Conservation (phyloP, 805 yeast species). For the Priceomyces melissophilus region DNA sequence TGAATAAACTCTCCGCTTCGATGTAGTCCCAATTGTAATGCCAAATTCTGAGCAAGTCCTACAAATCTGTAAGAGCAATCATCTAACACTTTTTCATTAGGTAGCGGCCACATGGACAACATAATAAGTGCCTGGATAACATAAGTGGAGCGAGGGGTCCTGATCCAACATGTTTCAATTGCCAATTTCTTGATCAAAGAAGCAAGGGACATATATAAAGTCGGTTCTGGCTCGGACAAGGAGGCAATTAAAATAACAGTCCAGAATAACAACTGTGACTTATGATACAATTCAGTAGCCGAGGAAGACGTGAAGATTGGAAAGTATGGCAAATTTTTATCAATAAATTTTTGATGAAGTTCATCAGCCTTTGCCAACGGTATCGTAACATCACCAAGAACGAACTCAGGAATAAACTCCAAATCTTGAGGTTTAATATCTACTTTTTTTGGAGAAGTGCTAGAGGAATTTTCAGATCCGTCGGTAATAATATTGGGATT, state of each 20-base stretch:
- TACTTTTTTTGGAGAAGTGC: constrained; percentile 1
- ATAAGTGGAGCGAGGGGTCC: constrained; percentile 91
- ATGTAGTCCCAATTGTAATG: constrained; percentile 85
- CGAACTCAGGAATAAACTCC: constrained; percentile 53
- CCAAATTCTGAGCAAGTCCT: constrained; percentile 79
- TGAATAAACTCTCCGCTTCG: constrained; percentile 83
- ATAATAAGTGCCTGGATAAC: constrained; percentile 86
- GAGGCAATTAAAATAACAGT: constrained; percentile 85
- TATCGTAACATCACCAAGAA: constrained; percentile 71
- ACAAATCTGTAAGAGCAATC: constrained; percentile 88
- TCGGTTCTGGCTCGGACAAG: constrained; percentile 82
- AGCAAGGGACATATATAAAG: constrained; percentile 70
- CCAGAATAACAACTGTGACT: constrained; percentile 87
- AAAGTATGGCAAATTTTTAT: constrained; percentile 66
- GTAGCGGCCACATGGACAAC: constrained; percentile 88
- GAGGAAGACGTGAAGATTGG: constrained; percentile 72
- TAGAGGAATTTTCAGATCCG: constrained; percentile 30
- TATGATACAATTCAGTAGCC: constrained; percentile 75
- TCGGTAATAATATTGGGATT: constrained; percentile 18
- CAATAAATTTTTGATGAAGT: constrained; percentile 67
- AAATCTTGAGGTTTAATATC: constrained; percentile 3
- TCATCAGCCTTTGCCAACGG: constrained; percentile 65
- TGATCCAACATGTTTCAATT: constrained; percentile 87
- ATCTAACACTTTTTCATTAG: constrained; percentile 87
- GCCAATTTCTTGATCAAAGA: constrained; percentile 81